A percentile compares a stretch with the other conserved stretches of the same genome.
phyloP scores from a whole-genome alignment of 2,329 filamentous ascomycete genomes.

The Diaporthe ampelina region DNA sequence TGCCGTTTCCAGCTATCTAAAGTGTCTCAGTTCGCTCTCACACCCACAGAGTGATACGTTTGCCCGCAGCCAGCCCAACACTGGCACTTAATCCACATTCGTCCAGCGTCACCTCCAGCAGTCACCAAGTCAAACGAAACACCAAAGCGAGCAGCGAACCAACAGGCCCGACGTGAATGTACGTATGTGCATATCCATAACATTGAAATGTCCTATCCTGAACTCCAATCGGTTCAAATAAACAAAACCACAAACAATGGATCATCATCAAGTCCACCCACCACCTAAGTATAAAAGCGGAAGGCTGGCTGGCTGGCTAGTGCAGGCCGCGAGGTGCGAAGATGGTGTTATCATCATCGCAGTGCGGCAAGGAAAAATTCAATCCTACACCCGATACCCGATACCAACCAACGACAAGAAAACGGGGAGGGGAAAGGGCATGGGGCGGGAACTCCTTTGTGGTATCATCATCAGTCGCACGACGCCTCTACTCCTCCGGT shows the following conservation, averaged over 20 bases:
- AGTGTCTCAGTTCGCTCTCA: too few relatives aligned
- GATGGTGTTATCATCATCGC: background rate
- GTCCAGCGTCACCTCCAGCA: too few relatives aligned
- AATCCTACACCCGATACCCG: background rate
- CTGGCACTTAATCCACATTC: too few relatives aligned
- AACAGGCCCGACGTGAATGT: background rate
- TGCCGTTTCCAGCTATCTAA: too few relatives aligned
- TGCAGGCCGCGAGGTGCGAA: background rate
- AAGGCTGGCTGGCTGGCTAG: background rate
- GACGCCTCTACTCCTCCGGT: constrained; percentile 32
- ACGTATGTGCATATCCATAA: constrained; percentile 10
- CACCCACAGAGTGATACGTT: too few relatives aligned
- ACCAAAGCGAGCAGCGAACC: background rate
- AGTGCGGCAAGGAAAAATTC: background rate
- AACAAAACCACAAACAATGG: constrained; percentile 3
- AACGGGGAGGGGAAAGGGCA: background rate
- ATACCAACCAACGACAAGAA: background rate
- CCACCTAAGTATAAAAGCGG: constrained; percentile 24
- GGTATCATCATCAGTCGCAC: constrained; percentile 38
- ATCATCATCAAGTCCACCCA: constrained; percentile 3
- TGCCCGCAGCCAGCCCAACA: too few relatives aligned
- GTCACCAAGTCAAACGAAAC: background rate
- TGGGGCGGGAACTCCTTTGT: constrained; percentile 27
- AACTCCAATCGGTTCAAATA: constrained; percentile 4
- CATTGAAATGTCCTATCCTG: constrained; percentile 28